Evolutionary conservation across 306 rosid genomes (phyloP), one percentile per base, ranked within the genome.

Genomic region (Prunus kanzakura): DNA sequence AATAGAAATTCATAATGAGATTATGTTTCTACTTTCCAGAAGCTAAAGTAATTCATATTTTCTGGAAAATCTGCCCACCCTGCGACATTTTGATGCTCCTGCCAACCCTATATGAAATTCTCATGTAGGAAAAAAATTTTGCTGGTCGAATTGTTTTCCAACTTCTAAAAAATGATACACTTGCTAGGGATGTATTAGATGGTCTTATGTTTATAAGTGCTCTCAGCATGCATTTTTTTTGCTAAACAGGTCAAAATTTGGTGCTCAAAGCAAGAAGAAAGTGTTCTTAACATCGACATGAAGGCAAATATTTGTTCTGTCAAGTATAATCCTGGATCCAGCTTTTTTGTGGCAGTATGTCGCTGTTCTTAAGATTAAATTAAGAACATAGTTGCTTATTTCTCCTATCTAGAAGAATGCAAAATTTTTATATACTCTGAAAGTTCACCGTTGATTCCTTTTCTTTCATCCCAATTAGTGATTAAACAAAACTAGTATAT

Each of bases 231-330:
- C 16, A 50, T 69, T 62, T 43, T 30, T 14, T 47, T 43, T 55
- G 58, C 16, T 73, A 25, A 70, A 58, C 88, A 90, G 98, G 97
- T 91, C 79, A 90, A 94, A 90, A 83, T 91, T 72, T 92, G 97
- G 97, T 85, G 93, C 84, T 85, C 91, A 20, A 89, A 74, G 41
- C 93, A 94, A 82, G 98, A 90, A 84, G 82, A 87, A 75, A 94
- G 98, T 35, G 93, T 85, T 73, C 74, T 84, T 54, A 91, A 86
- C 83, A 91, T 94, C 76, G 89, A 91, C 77, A 89, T 91, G 97
- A 94, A 94, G 85, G 98, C 98, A 64, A 94, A 94, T 81, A 88
- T 94, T 76, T 94, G 98, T 76, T 94, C 94, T 64, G 98, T 94
- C 85, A 87, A 94, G 82, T 94, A 87, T 84, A 90, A 91, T 85